Conservation (phyloP, 1,139 yeast genomes). For the Debaryomyces coudertii region DNA sequence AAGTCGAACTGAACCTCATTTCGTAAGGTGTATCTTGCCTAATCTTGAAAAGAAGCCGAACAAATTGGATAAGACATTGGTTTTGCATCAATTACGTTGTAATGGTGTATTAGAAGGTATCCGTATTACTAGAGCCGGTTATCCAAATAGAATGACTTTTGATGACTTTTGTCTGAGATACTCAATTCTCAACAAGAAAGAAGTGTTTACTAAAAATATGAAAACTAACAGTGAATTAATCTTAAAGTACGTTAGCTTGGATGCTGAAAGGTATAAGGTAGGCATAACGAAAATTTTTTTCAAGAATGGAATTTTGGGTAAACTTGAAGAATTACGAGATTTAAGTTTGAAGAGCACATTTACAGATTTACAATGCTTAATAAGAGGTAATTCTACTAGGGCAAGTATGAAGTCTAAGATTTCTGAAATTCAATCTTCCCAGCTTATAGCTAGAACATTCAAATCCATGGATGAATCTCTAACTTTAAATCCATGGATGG, state of each 20-base stretch:
- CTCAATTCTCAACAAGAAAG: conserved; percentile 57
- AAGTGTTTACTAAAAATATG: conserved; percentile 50
- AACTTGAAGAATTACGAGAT: conserved; percentile 79
- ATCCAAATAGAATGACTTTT: conserved; percentile 88
- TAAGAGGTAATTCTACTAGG: conserved; percentile 68
- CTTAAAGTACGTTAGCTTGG: conserved; percentile 62
- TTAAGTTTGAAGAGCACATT: conserved; percentile 58
- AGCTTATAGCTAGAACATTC: conserved; percentile 67
- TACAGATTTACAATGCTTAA: conserved; percentile 65
- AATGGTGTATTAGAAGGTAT: conserved; percentile 99
- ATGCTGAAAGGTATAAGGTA: conserved; percentile 68
- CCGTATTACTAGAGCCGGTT: conserved; percentile 95
- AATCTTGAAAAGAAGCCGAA: conserved; percentile 75
- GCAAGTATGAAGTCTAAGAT: conserved; percentile 52
- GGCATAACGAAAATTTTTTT: conserved; percentile 89
- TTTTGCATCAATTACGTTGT: conserved; percentile 87
- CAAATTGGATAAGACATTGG: conserved; percentile 72
- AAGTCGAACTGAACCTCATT: conserved; percentile 87
- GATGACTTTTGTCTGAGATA: conserved; percentile 79
- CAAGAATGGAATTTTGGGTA: conserved; percentile 92
- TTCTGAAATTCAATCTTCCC: conserved; percentile 69
- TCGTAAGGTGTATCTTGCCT: conserved; percentile 94
- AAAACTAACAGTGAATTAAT: conserved; percentile 73
- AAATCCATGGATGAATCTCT: conserved; percentile 54
- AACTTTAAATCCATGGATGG: conserved; percentile 76